Evolutionary conservation across 129 eudicot species (phyloP), one percentile per base, ranked within the genome.

Genomic region (Lactuca sativa): DNA sequence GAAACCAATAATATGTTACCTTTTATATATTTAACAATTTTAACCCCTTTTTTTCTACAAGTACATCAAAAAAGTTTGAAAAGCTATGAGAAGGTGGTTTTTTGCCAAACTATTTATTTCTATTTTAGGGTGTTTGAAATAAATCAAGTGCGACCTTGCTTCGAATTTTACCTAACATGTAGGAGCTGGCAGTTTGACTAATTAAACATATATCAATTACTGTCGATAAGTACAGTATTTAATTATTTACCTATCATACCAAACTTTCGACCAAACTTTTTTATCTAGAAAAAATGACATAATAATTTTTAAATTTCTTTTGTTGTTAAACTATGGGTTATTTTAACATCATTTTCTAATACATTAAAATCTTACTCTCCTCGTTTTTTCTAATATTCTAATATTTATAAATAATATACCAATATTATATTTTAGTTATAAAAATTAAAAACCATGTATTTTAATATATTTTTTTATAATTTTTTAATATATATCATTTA

Each of bases 111-210:
- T 62, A 25, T 17, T 16, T 62, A 14, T 18, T 62, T 38, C 3
- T 17, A 1, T 16, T 38, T 40, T 62, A 18, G 53, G 30, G 47
- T n/a, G 33, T 31, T 6, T 37, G 62, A 4, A 12, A 58, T 41
- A 30, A 58, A 58, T 58, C 9, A 58, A 58, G 14, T 63, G 68
- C 8, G 32, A 63, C 7, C 68, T 63, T 63, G 4, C 6, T 63
- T 41, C n/a, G 31, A 63, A 17, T 41, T 63, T 40, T 40, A 63
- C 68, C 68, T 63, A 41, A 63, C 43, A 63, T 40, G 68, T 25
- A 17, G 9, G 0, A 63, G 3, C 40, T 16, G 54, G 32, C 49
- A 63, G 7, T 63, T 63, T 6, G 10, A 63, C 52, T 10, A 5
- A 5, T 40, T 38, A 13, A 10, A 38, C 30, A 25, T 25, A 25